Evolutionary conservation across 225 moss, liverwort and hornwort species (phyloP), one percentile per base, ranked within the genome.

Genomic region (Sphagnum tenellum): DNA sequence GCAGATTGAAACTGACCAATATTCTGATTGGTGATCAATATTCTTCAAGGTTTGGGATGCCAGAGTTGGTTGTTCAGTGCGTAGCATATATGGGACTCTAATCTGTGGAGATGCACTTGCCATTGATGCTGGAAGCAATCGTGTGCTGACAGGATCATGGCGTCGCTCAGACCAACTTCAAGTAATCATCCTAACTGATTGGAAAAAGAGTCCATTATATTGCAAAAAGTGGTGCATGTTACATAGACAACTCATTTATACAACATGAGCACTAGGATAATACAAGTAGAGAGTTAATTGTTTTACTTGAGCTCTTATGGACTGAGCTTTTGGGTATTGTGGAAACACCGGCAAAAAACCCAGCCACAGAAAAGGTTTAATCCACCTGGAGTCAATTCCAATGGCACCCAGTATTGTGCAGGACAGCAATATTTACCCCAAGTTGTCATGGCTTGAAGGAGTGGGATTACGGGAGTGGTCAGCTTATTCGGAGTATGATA

Each of bases 391-490:
- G 49, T 6, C 7, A 12, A 7, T 50, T 44, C 6, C 3, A 4
- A n/a, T 12, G 4, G 0, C 12, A 50, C 48, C 5, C 49, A 11
- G 5, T 12, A 10, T 12, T 65, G 12, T 50, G 50, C 12, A 29
- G 29, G 29, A 29, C 29, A 29, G 29, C 29, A 29, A 29, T 29
- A 29, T 29, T 29, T 29, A 29, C 29, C 29, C 29, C 29, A 29
- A 29, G 29, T 60, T 60, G 59, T 60, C 7, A 52, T 64, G 48
- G 63, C 49, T 49, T 48, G 3, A 71, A 93, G 93, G 94, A 89
- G 77, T 94, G 94, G 94, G 91, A 94, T 50, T 91, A 76, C 46
- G 87, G 89, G 4, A 94, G 67, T 1, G 82, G 89, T 45, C 76
- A 73, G 58, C 71, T 89, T 29, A 44, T 91, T 52, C 63, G 71